These are phyloP conservation scores for Aureobasidium sp. DNA, from an alignment of 2,329 filamentous ascomycete genomes.

Conservation along the genomic window DNA sequence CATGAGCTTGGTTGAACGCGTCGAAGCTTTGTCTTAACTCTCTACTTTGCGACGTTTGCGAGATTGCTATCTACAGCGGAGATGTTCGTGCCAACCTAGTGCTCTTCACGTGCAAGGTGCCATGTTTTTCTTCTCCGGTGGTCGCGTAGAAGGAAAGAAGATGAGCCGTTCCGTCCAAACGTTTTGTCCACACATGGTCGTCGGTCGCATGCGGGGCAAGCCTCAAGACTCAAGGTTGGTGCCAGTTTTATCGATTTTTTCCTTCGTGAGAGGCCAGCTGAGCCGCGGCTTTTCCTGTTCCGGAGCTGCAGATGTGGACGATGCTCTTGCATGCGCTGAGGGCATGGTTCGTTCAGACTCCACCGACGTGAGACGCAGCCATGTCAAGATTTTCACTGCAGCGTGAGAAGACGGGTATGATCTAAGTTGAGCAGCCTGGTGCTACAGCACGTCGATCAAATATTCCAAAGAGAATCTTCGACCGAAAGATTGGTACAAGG, in stretches of 20 bases:
- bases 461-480: not conserved
- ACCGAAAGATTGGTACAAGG: conserved; percentile 2
- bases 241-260: conserved; percentile 1
- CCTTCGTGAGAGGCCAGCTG: not conserved
- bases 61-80: not conserved
- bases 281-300: conserved; percentile 5
- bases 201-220: conserved; percentile 2
- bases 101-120: not conserved
- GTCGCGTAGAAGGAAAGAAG: conserved; percentile 1
- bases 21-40: not conserved
- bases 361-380: not conserved
- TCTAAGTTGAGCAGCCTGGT: not conserved
- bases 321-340: not conserved
- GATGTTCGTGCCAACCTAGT: not conserved
- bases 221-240: not conserved
- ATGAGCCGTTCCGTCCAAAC: not conserved
- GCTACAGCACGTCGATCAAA: not conserved
- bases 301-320: not conserved
- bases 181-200: not conserved
- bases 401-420: not conserved
- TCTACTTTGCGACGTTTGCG: not conserved
- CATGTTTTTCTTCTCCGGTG: not conserved
- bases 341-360: not conserved
- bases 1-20: not conserved
- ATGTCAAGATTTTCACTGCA: not conserved